Evolutionary conservation across 768 basidiomycete genomes (phyloP).

Genomic region (Lenzites betulinus): DNA sequence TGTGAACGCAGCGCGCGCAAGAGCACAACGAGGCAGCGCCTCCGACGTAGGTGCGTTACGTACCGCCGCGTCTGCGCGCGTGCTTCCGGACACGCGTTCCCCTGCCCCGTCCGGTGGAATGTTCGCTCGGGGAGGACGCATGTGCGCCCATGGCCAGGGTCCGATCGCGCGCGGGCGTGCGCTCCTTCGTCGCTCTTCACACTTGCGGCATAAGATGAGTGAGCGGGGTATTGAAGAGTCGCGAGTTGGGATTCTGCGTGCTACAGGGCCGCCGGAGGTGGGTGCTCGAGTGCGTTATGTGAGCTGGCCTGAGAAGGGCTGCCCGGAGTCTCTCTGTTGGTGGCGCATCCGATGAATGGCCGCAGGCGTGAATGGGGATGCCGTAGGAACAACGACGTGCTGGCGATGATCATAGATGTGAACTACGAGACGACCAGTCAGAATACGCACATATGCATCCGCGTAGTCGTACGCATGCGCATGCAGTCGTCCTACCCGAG

Average conservation of each 20-base stretch:
- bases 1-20: background rate
- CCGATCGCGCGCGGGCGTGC: background rate
- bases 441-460: too few relatives aligned
- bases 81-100: background rate
- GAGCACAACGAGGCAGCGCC: constrained; percentile 1
- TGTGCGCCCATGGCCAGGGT: background rate
- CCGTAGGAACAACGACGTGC: too few relatives aligned
- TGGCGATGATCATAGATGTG: too few relatives aligned
- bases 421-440: too few relatives aligned
- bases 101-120: background rate
- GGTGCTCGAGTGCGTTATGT: too few relatives aligned
- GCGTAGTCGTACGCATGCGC: too few relatives aligned
- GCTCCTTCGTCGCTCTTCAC: background rate
- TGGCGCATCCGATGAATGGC: too few relatives aligned
- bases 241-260: background rate
- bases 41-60: background rate
- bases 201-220: background rate
- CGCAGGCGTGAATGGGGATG: too few relatives aligned
- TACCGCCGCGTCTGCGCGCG: background rate
- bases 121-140: background rate
- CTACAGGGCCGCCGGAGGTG: background rate
- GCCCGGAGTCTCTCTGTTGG: too few relatives aligned
- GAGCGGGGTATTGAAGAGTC: background rate
- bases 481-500: background rate
- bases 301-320: too few relatives aligned